These are phyloP conservation scores for Endogone sp. DNA, from an alignment of 192 early-diverging fungal species.

Conservation along the genomic window DNA sequence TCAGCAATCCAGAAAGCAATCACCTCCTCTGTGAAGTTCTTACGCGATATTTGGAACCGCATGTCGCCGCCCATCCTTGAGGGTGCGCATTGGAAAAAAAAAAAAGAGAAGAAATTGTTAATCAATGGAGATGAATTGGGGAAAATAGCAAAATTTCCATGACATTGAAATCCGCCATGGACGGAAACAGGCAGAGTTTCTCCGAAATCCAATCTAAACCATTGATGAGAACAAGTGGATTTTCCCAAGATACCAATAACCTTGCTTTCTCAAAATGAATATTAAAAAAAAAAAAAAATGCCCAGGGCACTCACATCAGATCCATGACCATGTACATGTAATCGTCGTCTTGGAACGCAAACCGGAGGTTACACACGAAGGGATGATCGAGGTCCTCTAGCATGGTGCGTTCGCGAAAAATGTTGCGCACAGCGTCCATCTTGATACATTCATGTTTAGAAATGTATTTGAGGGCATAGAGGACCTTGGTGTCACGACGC, in stretches of 20 bases:
- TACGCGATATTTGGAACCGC: conserved; percentile 71
- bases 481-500: conserved; percentile 58
- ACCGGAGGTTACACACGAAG: conserved; percentile 70
- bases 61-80: conserved; percentile 85
- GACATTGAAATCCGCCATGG: too few species aligned
- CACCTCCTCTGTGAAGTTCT: conserved; percentile 69
- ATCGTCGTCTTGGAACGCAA: conserved; percentile 88
- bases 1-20: conserved; percentile 90
- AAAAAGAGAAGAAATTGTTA: too few species aligned
- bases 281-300: neutral
- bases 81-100: too few species aligned
- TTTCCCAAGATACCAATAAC: too few species aligned
- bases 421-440: conserved; percentile 81
- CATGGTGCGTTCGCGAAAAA: conserved; percentile 72
- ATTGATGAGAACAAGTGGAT: too few species aligned
- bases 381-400: conserved; percentile 75
- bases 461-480: conserved; percentile 87
- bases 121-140: too few species aligned
- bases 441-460: conserved; percentile 80
- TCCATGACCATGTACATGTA: conserved; percentile 89
- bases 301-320: conserved; percentile 65
- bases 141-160: too few species aligned
- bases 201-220: too few species aligned
- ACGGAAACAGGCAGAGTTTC: too few species aligned
- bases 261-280: too few species aligned